These are phyloP conservation scores for Ganoderma lucidum DNA, from an alignment of 1,284 basidiomycete species.

Conservation along the genomic window DNA sequence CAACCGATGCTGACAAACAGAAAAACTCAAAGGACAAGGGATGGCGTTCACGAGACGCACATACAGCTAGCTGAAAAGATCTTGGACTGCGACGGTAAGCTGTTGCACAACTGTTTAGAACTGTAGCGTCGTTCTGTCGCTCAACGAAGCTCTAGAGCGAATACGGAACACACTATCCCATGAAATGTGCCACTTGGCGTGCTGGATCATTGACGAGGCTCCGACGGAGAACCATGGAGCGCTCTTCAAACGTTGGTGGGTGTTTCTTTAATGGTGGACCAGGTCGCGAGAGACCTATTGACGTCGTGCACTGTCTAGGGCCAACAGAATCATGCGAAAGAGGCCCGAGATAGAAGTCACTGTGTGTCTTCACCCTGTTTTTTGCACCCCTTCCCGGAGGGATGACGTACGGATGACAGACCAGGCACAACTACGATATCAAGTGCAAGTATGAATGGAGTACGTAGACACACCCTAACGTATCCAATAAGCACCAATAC, in stretches of 20 bases:
- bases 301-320: constrained; percentile 52
- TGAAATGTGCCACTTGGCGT: constrained; percentile 89
- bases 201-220: constrained; percentile 78
- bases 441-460: constrained; percentile 82
- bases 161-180: constrained; percentile 83
- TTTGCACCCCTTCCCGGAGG: not conserved
- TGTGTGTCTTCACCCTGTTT: constrained; percentile 48
- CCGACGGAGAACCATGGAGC: constrained; percentile 75
- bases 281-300: not conserved
- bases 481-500: not conserved
- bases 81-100: constrained; percentile 72
- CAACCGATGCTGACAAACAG: not conserved
- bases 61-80: constrained; percentile 85
- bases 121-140: too few species aligned
- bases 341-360: constrained; percentile 75
- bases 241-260: constrained; percentile 76
- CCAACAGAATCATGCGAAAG: constrained; percentile 63
- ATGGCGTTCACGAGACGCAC: constrained; percentile 58
- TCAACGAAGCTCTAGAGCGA: constrained; percentile 57
- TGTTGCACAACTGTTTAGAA: not conserved
- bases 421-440: constrained; percentile 80
- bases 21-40: constrained; percentile 49
- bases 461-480: constrained; percentile 44
- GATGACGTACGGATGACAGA: constrained; percentile 48
- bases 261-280: constrained; percentile 7